Evolutionary conservation across 331 rosid species (phyloP).

Genomic region (Rosa hybrid): DNA sequence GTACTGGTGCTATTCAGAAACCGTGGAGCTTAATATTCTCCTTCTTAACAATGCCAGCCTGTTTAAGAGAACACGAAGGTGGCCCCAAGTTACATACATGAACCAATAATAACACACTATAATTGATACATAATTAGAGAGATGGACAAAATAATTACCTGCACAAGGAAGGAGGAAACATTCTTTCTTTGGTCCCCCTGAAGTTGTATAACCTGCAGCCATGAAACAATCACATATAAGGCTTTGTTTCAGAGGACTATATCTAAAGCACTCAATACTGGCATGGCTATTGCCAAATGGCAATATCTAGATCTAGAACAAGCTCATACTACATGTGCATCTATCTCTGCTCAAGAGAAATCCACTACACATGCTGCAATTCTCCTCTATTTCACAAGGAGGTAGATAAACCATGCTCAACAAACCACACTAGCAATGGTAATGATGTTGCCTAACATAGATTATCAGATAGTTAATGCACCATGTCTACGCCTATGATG

Average conservation of each 20-base stretch:
- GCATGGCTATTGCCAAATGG: not conserved
- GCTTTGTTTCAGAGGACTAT: not conserved
- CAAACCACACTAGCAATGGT: not conserved
- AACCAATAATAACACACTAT: not conserved
- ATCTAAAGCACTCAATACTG: not conserved
- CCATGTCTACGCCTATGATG: not conserved
- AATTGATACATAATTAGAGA: not conserved
- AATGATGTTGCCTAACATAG: not conserved
- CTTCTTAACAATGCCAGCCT: slow-evolving; percentile 59
- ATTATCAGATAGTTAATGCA: not conserved
- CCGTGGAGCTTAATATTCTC: slow-evolving; percentile 52
- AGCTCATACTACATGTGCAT: not conserved
- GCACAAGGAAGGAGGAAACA: slow-evolving; percentile 51
- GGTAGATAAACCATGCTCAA: not conserved
- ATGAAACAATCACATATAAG: slow-evolving; percentile 2
- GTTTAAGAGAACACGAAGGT: not conserved
- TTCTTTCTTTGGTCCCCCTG: slow-evolving; percentile 59
- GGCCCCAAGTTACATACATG: not conserved
- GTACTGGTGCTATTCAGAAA: slow-evolving; percentile 28
- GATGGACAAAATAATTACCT: slow-evolving; percentile 22
- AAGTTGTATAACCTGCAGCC: slow-evolving; percentile 47
- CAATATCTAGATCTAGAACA: not conserved
- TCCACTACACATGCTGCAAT: not conserved
- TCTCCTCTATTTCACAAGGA: not conserved
- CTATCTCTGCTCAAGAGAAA: not conserved